Evolutionary conservation across 176 grass and related monocot genomes (phyloP), one percentile per base, ranked within the genome.

Genomic region (Aegilops bicornis): DNA sequence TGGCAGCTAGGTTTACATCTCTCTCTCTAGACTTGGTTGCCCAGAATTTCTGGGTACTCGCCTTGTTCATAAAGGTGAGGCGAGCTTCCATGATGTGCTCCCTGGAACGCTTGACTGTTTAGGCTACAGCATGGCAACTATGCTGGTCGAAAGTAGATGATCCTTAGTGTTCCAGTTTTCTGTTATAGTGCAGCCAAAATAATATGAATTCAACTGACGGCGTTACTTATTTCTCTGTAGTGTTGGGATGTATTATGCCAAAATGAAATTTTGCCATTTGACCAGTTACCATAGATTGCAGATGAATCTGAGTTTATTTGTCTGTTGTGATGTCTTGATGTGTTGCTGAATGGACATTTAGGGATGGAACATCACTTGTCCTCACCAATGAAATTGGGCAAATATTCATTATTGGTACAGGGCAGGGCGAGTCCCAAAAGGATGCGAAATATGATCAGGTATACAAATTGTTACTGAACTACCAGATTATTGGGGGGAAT

Each of bases 361-460:
- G 97, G 90, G 97, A 98, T 83, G 97, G 97, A 35, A 98, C 94
- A 56, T 94, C 97, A 80, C 84, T 98, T 91, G 85, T 98, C 89
- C 87, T 98, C 54, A 92, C 97, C 9, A 92, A 98, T 69, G 97
- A 98, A 94, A 89, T 98, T 89, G 97, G 97, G 17, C 97, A 96
- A 89, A 94, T 96, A 98, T 96, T 92, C 85, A 90, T 98, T 67
- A 93, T 98, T 87, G 88, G 90, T 70, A 98, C 97, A 82, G 97
- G 97, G 24, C 94, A 98, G 87, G 95, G 95, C 40, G 94, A 98
- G 79, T 98, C 97, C 77, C 94, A 98, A 87, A 98, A 98, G 78
- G 97, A 98, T 58, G 97, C 97, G 7, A 96, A 92, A 92, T 96
- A 96, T 87, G 94, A 98, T 83, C 97, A 98, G 97, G 97, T 98